Evolutionary conservation across 2,329 filamentous ascomycete genomes (phyloP), one percentile per base, ranked within the genome.

Genomic region (Whalleya microplaca): DNA sequence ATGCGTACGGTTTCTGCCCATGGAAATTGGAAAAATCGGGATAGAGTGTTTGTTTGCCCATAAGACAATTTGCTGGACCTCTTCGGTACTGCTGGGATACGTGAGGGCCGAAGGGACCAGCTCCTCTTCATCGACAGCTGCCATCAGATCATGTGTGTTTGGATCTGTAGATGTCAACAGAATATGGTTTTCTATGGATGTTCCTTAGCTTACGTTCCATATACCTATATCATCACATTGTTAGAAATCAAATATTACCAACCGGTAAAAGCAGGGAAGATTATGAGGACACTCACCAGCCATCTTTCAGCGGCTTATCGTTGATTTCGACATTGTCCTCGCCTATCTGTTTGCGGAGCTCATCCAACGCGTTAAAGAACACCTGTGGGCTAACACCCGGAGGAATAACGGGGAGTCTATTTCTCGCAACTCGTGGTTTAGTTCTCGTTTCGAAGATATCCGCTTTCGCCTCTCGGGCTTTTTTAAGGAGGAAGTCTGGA

Each of bases 41-140:
- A 70, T 64, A 8, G 48, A 49, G 45, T 68, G 58, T 21, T 69
- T 66, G 45, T 70, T 70, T 3, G 69, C 70, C 71, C 70, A 73
- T 16, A 61, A 53, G 0, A 74, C 70, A 12, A 72, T 48, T 29
- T 67, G 51, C 41, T 72, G 71, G 18, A 74, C 72, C 21, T 74
- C 70, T 42, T 68, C 66, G 1, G 67, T 69, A 27, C 58, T 67
- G 4, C 65, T 47, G 2, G 68, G 70, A 46, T 69, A 70, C 43
- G 77, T 72, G 10, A 78, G 70, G 1, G 77, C 77, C 20, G 76
- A 79, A 19, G 74, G 72, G 8, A 81, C 73, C 20, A 82, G 71
- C 48, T 79, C 75, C 42, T 79, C 75, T 40, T 79, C 72, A 41
- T 78, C 75, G 19, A 76, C 58, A 14, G 81, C 66, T 41, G 77